phyloP scores from a whole-genome alignment of 345 rosid species.

The Lepidium didymum region DNA sequence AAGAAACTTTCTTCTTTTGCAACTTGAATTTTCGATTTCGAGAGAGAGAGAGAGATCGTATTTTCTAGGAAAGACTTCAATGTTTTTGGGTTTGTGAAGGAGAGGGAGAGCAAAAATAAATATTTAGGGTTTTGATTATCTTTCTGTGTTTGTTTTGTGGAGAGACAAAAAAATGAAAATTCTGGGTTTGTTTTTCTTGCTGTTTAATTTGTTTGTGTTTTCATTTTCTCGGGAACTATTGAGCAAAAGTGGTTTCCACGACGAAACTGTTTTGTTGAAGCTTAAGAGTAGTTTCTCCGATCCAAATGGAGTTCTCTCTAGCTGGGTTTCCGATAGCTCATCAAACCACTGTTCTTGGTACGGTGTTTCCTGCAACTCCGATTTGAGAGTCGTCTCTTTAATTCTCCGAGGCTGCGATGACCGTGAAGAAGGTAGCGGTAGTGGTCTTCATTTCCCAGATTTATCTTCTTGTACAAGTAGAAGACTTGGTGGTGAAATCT shows the following conservation, averaged over 20 bases:
- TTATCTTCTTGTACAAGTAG: constrained; percentile 8
- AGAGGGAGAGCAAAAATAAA: no score
- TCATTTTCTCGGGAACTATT: constrained; percentile 21
- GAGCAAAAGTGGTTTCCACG: neutral
- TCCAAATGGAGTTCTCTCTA: constrained; percentile 37
- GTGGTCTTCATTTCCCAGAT: constrained; percentile 11
- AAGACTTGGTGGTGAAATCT: constrained; percentile 33
- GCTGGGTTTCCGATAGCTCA: constrained; percentile 28
- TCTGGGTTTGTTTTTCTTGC: constrained; percentile 12
- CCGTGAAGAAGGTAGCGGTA: neutral
- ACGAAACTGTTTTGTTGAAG: constrained; percentile 28
- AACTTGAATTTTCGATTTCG: constrained; percentile 16
- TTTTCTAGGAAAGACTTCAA: neutral
- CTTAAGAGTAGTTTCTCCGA: constrained; percentile 38
- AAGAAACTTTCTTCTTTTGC: constrained; percentile 27
- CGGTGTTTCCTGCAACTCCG: constrained; percentile 44
- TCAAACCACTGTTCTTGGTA: constrained; percentile 40
- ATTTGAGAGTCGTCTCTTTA: constrained; percentile 31
- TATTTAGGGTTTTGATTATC: constrained; percentile 16
- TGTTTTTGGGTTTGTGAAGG: neutral
- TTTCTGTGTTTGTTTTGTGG: neutral
- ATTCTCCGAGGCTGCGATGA: constrained; percentile 29
- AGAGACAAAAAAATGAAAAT: constrained; percentile 13
- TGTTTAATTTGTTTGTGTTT: constrained; percentile 11
- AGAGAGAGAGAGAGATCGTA: neutral